Evolutionary conservation across 176 grass and related monocot species (phyloP), one percentile per base, ranked within the genome.

Genomic region (Avena eriantha): DNA sequence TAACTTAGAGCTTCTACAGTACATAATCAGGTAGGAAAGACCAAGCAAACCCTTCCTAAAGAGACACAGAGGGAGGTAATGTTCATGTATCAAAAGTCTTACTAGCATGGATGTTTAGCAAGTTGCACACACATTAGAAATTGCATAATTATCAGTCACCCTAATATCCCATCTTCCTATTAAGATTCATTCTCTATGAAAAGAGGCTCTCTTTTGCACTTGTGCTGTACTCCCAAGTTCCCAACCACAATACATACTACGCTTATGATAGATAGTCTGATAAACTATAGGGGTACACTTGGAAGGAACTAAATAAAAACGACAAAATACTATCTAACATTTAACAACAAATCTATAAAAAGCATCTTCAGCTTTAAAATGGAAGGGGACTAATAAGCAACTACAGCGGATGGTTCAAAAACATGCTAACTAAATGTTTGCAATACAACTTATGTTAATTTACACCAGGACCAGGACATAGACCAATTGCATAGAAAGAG

Each of bases 21-120:
- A 85, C 14, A 77, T 77, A 50, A 50, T 76, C 26, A 84, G 26
- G 57, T 17, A 51, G 5, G 45, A 2, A 77, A 66, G 43, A 76
- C 19, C 43, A 85, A 66, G 24, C 48, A 48, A 53, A 49, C 5
- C 18, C 24, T 63, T 49, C 41, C 36, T 34, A 33, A 2, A 74
- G 60, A 61, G 72, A 47, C 39, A 50, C 24, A 39, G 9, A 84
- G 36, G 55, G 1, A 9, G 17, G 54, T 6, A 36, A 72, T 45
- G 21, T 9, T 14, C n/a, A 45, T 13, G 71, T 73, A 58, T 59
- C 55, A 23, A 54, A n/a, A 17, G 13, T 41, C 4, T 63, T 80
- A 80, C 59, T 46, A 63, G 77, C n/a, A 47, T 8, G 16, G 41
- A 21, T n/a, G 59, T 47, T 80, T 23, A 80, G 57, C 39, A 47